Evolutionary conservation across 2,329 filamentous ascomycete genomes (phyloP), one percentile per base, ranked within the genome.

Genomic region (Penicillium decumbens): DNA sequence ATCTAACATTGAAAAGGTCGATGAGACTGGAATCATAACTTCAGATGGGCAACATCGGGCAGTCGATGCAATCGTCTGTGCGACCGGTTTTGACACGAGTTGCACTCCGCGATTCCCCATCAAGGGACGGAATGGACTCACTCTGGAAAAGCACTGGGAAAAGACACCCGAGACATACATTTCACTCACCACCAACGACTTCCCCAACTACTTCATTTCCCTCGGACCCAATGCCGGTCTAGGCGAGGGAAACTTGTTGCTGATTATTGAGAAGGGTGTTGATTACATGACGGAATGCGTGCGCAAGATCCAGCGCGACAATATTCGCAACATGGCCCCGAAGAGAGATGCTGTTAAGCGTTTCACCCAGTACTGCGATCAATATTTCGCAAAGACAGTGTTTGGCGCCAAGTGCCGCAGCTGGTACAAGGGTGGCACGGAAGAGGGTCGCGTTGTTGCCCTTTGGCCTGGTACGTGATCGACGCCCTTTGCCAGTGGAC

Each of bases 1-100:
- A 13, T 77, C 74, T 0, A 72, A 68, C 0, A 87, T 87, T 57
- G 72, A 70, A 18, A 72, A 57, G 10, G 55, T 70, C 12, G 60
- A 65, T 24, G 56, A 58, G 20, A 56, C 57, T 1, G 66, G 67
- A 4, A 66, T 73, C 15, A 50, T 67, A 20, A 68, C 65, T 0
- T 63, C 58, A 3, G 69, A 72, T 37, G 67, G 68, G 4, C 60
- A 57, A 15, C 65, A 68, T 43, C 59, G 65, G 42, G 54, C 61
- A 4, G 59, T 65, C 4, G 68, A 72, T 38, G 59, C 66, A n/a
- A 54, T 72, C 7, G 61, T 68, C 27, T 72, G 69, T 45, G 69
- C 69, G 7, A 72, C 69, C 1, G 69, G 69, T 0, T 72, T 72
- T 38, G 61, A 72, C 28, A 71, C 67, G 7, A 62, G 63, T 4